These are phyloP conservation scores for Echites panduratus DNA, from an alignment of 257 asterid species.

Conservation along the genomic window DNA sequence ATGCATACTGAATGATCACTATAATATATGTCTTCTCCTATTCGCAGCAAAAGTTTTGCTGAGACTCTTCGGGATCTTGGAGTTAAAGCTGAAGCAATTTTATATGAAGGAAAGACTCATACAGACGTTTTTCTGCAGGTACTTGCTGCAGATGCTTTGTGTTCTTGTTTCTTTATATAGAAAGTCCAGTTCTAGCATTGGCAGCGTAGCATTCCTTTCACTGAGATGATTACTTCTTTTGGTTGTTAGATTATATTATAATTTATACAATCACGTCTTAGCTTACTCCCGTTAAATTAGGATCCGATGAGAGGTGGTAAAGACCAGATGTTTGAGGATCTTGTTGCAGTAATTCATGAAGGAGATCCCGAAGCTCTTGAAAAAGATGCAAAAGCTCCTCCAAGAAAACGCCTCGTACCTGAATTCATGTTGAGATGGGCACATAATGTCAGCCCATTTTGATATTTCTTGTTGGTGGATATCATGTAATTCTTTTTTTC, in stretches of 20 bases:
- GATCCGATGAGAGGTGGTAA: conserved; percentile 98
- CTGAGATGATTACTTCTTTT: neutral
- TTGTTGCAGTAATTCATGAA: conserved; percentile 55
- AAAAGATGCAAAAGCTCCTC: conserved; percentile 49
- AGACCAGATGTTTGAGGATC: conserved; percentile 71
- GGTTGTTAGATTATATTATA: neutral
- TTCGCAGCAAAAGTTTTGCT: conserved; percentile 62
- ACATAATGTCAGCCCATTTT: conserved; percentile 66
- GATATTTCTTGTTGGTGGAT: neutral
- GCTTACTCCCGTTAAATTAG: conserved; percentile 27
- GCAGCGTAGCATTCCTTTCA: neutral
- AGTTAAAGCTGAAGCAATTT: conserved; percentile 64
- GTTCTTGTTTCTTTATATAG: neutral
- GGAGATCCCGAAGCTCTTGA: conserved; percentile 69
- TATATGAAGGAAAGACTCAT: conserved; percentile 94
- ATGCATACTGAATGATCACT: neutral
- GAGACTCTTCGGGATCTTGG: conserved; percentile 69
- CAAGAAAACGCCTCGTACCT: conserved; percentile 82
- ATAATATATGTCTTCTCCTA: neutral
- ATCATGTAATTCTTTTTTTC: neutral
- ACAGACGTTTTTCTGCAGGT: conserved; percentile 96
- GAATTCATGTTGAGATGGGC: conserved; percentile 81
- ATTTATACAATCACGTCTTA: neutral
- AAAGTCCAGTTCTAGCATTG: neutral
- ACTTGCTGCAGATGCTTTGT: conserved; percentile 4